These are phyloP conservation scores for Penicillium sp. DNA, from an alignment of 2,329 filamentous ascomycete genomes.

Conservation along the genomic window DNA sequence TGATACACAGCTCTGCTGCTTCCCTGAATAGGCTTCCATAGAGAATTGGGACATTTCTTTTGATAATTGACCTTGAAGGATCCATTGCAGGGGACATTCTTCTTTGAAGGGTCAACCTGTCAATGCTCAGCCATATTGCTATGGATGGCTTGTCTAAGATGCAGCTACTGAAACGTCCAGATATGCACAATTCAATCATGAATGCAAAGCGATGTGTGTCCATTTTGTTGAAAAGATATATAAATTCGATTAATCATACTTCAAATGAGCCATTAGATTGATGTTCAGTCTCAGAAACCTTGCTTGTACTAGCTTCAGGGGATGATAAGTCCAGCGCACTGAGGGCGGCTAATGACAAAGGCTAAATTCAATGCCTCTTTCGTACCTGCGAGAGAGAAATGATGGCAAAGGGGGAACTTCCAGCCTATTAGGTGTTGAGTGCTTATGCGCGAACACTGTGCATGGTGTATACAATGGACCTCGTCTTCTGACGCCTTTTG, in stretches of 20 bases:
- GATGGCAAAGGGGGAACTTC: too few species aligned
- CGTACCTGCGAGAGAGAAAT: neutral
- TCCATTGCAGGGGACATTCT: neutral
- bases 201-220: neutral
- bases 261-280: too few species aligned
- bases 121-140: neutral
- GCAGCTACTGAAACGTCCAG: neutral
- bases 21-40: slow-evolving; percentile 49
- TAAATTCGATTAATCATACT: too few species aligned
- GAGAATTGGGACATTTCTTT: slow-evolving; percentile 44
- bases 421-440: too few species aligned
- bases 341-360: slow-evolving; percentile 17
- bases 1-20: slow-evolving; percentile 28
- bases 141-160: neutral
- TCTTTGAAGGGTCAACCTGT: neutral
- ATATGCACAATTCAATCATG: neutral
- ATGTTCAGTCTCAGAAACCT: too few species aligned
- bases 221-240: too few species aligned
- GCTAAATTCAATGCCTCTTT: slow-evolving; percentile 7
- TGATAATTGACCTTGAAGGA: neutral
- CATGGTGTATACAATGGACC: too few species aligned
- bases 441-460: too few species aligned
- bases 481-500: too few species aligned
- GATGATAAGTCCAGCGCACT: slow-evolving; percentile 3
- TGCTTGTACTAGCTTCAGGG: slow-evolving; percentile 10